Conservation (phyloP, 768 basidiomycete genomes). For the Podaxis sp. region DNA sequence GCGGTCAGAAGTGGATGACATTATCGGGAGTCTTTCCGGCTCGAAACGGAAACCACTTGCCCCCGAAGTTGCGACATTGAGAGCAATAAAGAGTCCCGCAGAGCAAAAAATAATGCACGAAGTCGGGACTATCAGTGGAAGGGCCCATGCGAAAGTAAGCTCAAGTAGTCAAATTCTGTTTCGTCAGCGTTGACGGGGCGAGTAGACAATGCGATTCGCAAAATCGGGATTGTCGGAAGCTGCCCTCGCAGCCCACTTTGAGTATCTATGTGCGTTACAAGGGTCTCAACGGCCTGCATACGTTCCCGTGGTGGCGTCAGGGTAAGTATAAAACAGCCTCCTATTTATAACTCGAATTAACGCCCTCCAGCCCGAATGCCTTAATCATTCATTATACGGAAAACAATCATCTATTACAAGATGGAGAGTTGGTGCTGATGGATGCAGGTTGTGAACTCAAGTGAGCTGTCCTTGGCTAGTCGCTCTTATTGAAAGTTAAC, state of each 20-base stretch:
- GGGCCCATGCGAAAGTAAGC: conserved; percentile 79
- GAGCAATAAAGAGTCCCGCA: conserved; percentile 75
- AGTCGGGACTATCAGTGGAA: conserved; percentile 86
- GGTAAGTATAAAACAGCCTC: conserved; percentile 45
- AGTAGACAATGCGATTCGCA: conserved; percentile 83
- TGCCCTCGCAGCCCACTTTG: conserved; percentile 73
- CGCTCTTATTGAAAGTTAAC: conserved; percentile 3
- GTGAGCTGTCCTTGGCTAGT: conserved; percentile 33
- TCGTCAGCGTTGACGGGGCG: not conserved
- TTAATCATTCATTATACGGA: conserved; percentile 93
- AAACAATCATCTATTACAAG: conserved; percentile 75
- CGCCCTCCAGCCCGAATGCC: conserved; percentile 65
- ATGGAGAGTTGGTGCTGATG: conserved; percentile 78
- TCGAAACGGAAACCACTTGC: conserved; percentile 53
- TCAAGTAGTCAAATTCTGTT: not conserved
- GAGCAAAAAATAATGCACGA: conserved; percentile 80
- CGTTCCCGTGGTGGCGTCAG: conserved; percentile 96
- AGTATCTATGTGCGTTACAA: conserved; percentile 76
- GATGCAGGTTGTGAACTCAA: conserved; percentile 95
- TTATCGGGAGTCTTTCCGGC: conserved; percentile 54
- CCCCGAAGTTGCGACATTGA: conserved; percentile 66
- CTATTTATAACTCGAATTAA: not conserved
- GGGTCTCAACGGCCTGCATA: conserved; percentile 93
- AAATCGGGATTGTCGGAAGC: conserved; percentile 42
- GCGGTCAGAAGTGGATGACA: conserved; percentile 49